These are phyloP conservation scores for Aspergillus incahuasiensis DNA, from an alignment of 495 filamentous ascomycete species.

Conservation along the genomic window DNA sequence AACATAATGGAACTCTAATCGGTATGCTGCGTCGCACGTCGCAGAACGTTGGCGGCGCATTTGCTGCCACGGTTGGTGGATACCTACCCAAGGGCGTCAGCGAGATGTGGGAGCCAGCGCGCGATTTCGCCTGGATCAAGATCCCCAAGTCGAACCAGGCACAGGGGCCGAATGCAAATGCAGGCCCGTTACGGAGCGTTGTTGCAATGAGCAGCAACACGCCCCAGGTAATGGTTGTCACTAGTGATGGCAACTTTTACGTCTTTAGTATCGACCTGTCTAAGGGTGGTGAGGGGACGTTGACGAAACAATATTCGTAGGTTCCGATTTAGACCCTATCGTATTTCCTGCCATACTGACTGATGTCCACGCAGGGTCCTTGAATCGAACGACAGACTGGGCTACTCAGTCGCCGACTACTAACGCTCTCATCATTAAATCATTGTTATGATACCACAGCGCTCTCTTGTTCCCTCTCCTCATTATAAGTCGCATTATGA, in stretches of 20 bases:
- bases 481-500: not conserved
- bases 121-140: slow-evolving; percentile 95
- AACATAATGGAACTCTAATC: slow-evolving; percentile 65
- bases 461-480: not conserved
- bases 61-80: slow-evolving; percentile 82
- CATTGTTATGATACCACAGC: not conserved
- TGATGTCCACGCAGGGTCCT: slow-evolving; percentile 37
- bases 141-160: slow-evolving; percentile 60
- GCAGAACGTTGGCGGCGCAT: slow-evolving; percentile 84
- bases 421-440: slow-evolving; percentile 19
- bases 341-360: not conserved
- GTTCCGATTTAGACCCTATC: slow-evolving; percentile 34
- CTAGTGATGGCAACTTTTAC: slow-evolving; percentile 90
- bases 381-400: slow-evolving; percentile 50
- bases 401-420: slow-evolving; percentile 44
- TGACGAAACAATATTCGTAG: slow-evolving; percentile 87
- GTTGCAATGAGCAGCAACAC: slow-evolving; percentile 92
- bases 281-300: slow-evolving; percentile 85
- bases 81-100: slow-evolving; percentile 89
- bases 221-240: slow-evolving; percentile 96
- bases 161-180: slow-evolving; percentile 32
- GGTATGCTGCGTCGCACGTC: slow-evolving; percentile 95
- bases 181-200: slow-evolving; percentile 66
- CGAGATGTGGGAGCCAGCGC: slow-evolving; percentile 93
- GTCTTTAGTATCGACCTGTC: slow-evolving; percentile 94